Base-by-base conservation (phyloP, 2,329 filamentous ascomycete genomes). In the Venturia carpophila region DNA sequence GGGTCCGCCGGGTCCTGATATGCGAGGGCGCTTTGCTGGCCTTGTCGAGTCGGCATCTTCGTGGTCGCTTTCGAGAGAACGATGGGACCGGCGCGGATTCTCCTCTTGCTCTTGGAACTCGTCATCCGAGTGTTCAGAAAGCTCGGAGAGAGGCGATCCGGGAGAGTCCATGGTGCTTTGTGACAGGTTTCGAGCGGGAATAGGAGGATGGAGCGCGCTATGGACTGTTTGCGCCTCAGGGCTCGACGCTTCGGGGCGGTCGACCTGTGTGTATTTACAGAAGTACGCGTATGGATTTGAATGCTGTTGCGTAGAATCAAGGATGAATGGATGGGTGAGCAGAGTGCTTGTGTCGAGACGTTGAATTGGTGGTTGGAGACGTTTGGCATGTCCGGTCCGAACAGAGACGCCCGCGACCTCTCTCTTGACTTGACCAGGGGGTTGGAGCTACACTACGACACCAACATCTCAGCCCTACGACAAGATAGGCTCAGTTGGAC, bases 91-190 rank as follows among this genome's bases (percentile, higher is more conserved):
- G 56, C 37, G 60, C 15, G 66, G 24, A 34, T 41, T 21, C 30
- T 62, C 71, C 65, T 77, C 77, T 69, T 80, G 79, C 69, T 83
- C 83, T 69, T 85, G 85, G 73, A 87, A 83, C 67, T 84, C 83
- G 69, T 86, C 85, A 60, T 84, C 86, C 68, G 82, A 83, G 68
- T 87, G 82, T 67, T 84, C 84, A 62, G 86, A 88, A 70, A 89
- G 83, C 67, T 84, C 84, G 62, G 86, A 88, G 70, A 89, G 83
- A 47, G 85, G 84, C 42, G 85, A 87, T 64, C 79, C 82, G 15
- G 84, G 83, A 13, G 84, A 86, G n/a, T 76, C 75, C 73, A 73
- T 85, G 66, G 69, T 70, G 68, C 68, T 41, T 41, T 42, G 19
- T 62, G 37, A 17, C n/a, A n/a, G 19, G 52, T 34, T 58, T n/a